Base-by-base conservation (phyloP, 805 yeast genomes). In the Saccharomycopsis sp. region DNA sequence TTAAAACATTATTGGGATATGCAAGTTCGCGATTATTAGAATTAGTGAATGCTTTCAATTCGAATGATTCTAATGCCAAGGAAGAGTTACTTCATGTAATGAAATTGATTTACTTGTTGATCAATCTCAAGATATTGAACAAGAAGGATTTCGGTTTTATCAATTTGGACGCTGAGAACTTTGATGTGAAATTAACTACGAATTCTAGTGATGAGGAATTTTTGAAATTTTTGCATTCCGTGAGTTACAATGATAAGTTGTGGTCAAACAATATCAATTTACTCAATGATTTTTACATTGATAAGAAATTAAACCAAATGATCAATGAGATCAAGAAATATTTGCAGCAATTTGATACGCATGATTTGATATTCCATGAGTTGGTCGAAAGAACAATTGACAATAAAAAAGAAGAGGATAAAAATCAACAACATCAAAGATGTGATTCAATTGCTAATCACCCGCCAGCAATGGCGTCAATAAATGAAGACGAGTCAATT, bases 291-390 rank as follows among this genome's bases (percentile, higher is more conserved):
- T 47, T 47, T 17, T 31, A 21, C 5, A 17, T 47, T 20, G 51
- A 47, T 8, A 44, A 44, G 29, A 47, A 40, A 26, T 22, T 47
- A 34, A 44, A 40, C 26, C 36, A 31, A 11, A 37, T 46, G 6
- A 40, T 40, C 19, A 40, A 43, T 27, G 36, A 47, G 16, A 47
- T 50, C 22, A 50, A 47, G 20, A 32, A 21, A 16, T 47, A 43
- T 28, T 43, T 49, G 37, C 38, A 34, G 6, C 29, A 45, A 29
- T 46, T 45, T 49, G 52, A 49, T 31, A 39, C 44, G 27, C 45
- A 35, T 21, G 52, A 49, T 33, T 19, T 39, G 20, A 45, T 49
- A 11, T 49, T 49, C 35, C 47, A 49, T 34, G 46, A 49, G 22
- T 37, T 49, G 17, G 36, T 42, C 5, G 50, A 49, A 6, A 20